Percentiles rank a stretch among this genome's conserved stretches.
phyloP scores from a whole-genome alignment of 257 asterid species.

The Solanum dulcamara region DNA sequence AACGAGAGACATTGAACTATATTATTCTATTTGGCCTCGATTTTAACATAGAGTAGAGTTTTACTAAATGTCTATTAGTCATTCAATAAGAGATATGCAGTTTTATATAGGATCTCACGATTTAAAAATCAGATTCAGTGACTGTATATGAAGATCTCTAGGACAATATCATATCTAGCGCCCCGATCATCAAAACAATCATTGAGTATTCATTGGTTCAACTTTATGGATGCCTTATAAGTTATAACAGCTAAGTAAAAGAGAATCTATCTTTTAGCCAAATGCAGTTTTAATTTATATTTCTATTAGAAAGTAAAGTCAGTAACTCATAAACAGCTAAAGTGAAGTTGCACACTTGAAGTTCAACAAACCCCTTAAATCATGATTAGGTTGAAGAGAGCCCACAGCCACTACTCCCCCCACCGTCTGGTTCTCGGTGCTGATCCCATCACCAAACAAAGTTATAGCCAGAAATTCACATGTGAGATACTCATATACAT shows the following conservation, averaged over 20 bases:
- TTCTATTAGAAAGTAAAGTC: not conserved
- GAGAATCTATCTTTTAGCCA: not conserved
- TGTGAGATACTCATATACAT: not conserved
- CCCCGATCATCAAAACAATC: not conserved
- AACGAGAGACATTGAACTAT: not conserved
- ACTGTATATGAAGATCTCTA: not conserved
- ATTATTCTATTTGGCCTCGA: not conserved
- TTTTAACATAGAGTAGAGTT: not conserved
- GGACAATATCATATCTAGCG: not conserved
- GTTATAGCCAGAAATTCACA: not conserved
- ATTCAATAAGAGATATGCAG: not conserved
- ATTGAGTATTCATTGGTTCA: not conserved
- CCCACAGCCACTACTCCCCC: not conserved
- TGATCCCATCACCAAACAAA: not conserved
- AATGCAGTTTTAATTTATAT: not conserved
- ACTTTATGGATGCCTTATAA: not conserved
- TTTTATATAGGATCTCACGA: not conserved
- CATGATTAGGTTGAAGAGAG: not conserved
- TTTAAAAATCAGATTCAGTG: not conserved
- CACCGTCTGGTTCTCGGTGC: not conserved
- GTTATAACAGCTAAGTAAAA: not conserved
- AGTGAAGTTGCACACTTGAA: not conserved
- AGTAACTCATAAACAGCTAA: not conserved
- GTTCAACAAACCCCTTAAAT: not conserved
- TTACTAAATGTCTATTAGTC: not conserved